These are phyloP conservation scores for Beauveria bassiana DNA, from an alignment of 2,329 filamentous ascomycete species.

Conservation along the genomic window DNA sequence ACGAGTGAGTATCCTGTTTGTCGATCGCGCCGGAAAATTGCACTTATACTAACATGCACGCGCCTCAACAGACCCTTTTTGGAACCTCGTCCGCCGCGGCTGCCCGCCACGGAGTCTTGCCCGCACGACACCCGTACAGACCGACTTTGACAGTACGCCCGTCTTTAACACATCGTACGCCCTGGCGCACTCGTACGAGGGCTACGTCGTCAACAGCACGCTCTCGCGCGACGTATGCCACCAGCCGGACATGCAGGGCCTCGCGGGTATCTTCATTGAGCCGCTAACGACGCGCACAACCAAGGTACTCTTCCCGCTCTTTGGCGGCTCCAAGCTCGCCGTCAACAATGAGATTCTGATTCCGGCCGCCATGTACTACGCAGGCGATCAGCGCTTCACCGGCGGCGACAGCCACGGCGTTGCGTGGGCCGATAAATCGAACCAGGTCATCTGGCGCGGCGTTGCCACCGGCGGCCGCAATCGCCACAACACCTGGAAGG, in stretches of 20 bases:
- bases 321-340: constrained; percentile 60
- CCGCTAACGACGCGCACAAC: constrained; percentile 50
- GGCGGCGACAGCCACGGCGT: constrained; percentile 46
- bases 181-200: constrained; percentile 42
- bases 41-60: neutral
- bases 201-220: constrained; percentile 55
- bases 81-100: constrained; percentile 49
- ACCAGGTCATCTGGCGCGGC: constrained; percentile 55
- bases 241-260: constrained; percentile 53
- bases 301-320: constrained; percentile 54
- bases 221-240: constrained; percentile 56
- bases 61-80: constrained; percentile 39
- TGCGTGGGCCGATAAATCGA: constrained; percentile 49
- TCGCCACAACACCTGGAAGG: constrained; percentile 54
- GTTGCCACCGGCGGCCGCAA: constrained; percentile 59
- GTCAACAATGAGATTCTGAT: constrained; percentile 65
- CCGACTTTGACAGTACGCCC: constrained; percentile 37
- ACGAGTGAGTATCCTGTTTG: constrained; percentile 32
- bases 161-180: constrained; percentile 38
- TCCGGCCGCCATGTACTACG: constrained; percentile 63
- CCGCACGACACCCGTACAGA: constrained; percentile 36
- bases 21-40: neutral
- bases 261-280: constrained; percentile 58
- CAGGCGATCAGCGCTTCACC: constrained; percentile 53
- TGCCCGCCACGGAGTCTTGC: constrained; percentile 57